A percentile compares a stretch with the other conserved stretches of the same genome.
Evolutionary conservation across 805 yeast genomes (phyloP).

Genomic region (Ogataea ramenticola): DNA sequence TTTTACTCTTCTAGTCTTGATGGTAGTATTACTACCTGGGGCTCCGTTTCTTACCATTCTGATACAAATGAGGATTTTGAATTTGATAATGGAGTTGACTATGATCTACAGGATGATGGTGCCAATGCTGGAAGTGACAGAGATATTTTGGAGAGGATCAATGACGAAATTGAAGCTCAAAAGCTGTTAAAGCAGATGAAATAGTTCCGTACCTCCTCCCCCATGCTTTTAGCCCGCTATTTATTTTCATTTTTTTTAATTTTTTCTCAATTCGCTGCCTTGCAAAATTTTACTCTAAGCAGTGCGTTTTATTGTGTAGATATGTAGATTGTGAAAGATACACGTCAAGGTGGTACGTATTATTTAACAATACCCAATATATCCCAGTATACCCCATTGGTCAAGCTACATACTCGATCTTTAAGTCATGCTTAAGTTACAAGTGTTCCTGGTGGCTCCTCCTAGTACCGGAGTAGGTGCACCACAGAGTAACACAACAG

Average conservation of each 20-base stretch:
- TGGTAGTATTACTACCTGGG: conserved; percentile 60
- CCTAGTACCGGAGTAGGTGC: conserved; percentile 1
- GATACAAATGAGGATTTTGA: conserved; percentile 1
- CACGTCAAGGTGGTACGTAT: no score
- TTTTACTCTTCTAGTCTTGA: conserved; percentile 59
- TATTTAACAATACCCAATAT: no score
- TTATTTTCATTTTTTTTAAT: no score
- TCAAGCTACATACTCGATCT: neutral
- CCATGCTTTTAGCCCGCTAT: no score
- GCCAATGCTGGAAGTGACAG: neutral
- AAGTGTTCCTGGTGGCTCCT: conserved; percentile 21
- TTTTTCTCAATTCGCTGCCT: no score
- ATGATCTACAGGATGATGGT: conserved; percentile 1
- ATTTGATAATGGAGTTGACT: conserved; percentile 15
- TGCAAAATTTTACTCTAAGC: no score
- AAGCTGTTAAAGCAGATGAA: neutral
- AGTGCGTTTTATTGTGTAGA: no score
- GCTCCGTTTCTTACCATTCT: conserved; percentile 20
- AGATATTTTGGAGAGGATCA: conserved; percentile 19
- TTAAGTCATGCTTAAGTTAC: conserved; percentile 18
- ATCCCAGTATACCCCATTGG: neutral
- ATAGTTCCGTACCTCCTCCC: no score
- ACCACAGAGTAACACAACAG: no score
- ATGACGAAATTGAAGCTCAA: conserved; percentile 23
- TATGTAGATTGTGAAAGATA: no score